Percentiles rank a stretch among this genome's conserved stretches.
These are phyloP conservation scores for Oryza glumipatula DNA, from an alignment of 176 grass and related monocot genomes.

Conservation along the genomic window DNA sequence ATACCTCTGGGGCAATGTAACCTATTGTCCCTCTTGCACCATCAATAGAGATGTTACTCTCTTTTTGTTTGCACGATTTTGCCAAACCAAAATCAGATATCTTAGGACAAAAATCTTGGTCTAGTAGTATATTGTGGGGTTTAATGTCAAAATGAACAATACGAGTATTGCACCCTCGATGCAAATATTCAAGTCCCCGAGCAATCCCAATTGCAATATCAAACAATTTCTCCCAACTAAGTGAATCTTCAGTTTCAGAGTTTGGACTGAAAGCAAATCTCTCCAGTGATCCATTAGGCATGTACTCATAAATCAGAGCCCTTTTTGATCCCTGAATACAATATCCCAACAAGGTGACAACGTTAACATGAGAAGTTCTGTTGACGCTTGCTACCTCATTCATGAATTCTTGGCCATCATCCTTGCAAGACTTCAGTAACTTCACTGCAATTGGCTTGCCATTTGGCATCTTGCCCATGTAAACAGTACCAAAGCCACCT, in stretches of 20 bases:
- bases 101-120: conserved; percentile 44
- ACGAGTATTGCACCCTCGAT: conserved; percentile 44
- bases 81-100: conserved; percentile 53
- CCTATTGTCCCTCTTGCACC: conserved; percentile 46
- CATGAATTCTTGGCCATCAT: conserved; percentile 52
- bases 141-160: conserved; percentile 55
- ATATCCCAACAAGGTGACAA: conserved; percentile 51
- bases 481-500: conserved; percentile 57
- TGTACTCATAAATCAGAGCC: conserved; percentile 56
- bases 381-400: conserved; percentile 53
- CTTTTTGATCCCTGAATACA: conserved; percentile 48
- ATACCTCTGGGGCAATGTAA: conserved; percentile 41
- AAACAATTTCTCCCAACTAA: conserved; percentile 50
- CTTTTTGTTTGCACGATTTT: conserved; percentile 31
- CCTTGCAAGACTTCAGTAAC: conserved; percentile 36
- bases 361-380: conserved; percentile 54
- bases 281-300: conserved; percentile 57
- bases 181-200: conserved; percentile 44
- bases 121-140: conserved; percentile 43
- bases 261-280: conserved; percentile 21
- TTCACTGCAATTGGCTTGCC: conserved; percentile 32
- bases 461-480: conserved; percentile 30
- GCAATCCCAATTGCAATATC: conserved; percentile 53
- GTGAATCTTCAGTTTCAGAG: neutral
- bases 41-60: conserved; percentile 34